phyloP scores from a whole-genome alignment of 495 filamentous ascomycete genomes.

The Penicillium mononematosum region DNA sequence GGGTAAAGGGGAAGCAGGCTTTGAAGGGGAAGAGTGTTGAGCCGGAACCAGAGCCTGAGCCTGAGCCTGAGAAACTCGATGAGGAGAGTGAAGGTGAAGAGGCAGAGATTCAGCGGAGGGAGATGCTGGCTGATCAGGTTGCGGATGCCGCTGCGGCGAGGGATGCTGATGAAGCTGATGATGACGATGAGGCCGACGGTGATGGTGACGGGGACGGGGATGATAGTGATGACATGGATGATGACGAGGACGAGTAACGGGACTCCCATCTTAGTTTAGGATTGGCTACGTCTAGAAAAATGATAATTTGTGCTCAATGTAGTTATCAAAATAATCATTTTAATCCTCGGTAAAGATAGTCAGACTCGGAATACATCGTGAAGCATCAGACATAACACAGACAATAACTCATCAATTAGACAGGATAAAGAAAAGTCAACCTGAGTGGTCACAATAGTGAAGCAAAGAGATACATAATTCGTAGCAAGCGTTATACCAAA shows the following conservation, averaged over 20 bases:
- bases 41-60: slow-evolving; percentile 10
- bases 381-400: slow-evolving; percentile 20
- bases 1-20: slow-evolving; percentile 15
- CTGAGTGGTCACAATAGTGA: slow-evolving; percentile 7
- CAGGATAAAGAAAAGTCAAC: slow-evolving; percentile 1
- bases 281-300: slow-evolving; percentile 9
- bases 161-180: slow-evolving; percentile 24
- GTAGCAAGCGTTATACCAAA: slow-evolving; percentile 14
- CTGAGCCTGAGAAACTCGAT: slow-evolving; percentile 13
- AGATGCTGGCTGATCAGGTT: slow-evolving; percentile 33
- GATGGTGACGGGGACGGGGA: slow-evolving; percentile 10
- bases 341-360: slow-evolving; percentile 12
- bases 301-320: background rate
- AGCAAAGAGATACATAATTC: slow-evolving; percentile 17
- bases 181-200: slow-evolving; percentile 15
- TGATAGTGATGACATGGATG: slow-evolving; percentile 15
- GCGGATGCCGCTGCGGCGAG: slow-evolving; percentile 30
- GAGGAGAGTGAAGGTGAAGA: slow-evolving; percentile 40
- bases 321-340: slow-evolving; percentile 5
- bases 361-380: slow-evolving; percentile 15
- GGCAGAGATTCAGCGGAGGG: slow-evolving; percentile 34
- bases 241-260: slow-evolving; percentile 20
- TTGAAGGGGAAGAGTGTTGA: slow-evolving; percentile 23
- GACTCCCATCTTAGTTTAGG: background rate
- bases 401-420: slow-evolving; percentile 16